Evolutionary conservation across 73 alveolate genomes (phyloP).

Genomic region (Paramecium biaurelia): DNA sequence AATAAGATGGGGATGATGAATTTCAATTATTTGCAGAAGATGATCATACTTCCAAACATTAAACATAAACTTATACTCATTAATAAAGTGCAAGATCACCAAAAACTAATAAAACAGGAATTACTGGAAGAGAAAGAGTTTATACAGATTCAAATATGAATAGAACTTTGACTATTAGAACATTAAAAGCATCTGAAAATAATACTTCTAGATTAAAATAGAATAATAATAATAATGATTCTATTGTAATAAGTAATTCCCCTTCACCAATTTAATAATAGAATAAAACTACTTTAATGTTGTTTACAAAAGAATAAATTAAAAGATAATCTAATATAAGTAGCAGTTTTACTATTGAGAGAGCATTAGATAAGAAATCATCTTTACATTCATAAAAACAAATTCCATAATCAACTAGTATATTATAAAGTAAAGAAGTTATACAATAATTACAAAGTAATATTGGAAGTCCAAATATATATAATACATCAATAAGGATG

Average conservation of each 20-base stretch:
- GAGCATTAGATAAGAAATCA: not conserved
- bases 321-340: not conserved
- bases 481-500: not conserved
- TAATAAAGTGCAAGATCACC: not conserved
- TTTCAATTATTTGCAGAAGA: not conserved
- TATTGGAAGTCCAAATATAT: not conserved
- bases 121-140: conserved; percentile 34
- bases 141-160: not conserved
- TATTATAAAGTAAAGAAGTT: not conserved
- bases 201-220: not conserved
- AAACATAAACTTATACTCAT: conserved; percentile 1
- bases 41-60: not conserved
- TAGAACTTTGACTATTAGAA: conserved; percentile 6
- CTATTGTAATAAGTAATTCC: not conserved
- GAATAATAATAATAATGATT: not conserved
- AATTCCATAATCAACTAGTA: not conserved
- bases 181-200: not conserved
- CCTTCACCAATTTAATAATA: not conserved
- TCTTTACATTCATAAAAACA: not conserved
- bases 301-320: not conserved
- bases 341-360: not conserved
- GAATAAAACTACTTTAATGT: not conserved
- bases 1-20: not conserved
- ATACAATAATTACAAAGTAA: not conserved
- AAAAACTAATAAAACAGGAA: not conserved